Base-by-base conservation (phyloP, 352 stramenopile species). In the Phytophthora pistaciae region DNA sequence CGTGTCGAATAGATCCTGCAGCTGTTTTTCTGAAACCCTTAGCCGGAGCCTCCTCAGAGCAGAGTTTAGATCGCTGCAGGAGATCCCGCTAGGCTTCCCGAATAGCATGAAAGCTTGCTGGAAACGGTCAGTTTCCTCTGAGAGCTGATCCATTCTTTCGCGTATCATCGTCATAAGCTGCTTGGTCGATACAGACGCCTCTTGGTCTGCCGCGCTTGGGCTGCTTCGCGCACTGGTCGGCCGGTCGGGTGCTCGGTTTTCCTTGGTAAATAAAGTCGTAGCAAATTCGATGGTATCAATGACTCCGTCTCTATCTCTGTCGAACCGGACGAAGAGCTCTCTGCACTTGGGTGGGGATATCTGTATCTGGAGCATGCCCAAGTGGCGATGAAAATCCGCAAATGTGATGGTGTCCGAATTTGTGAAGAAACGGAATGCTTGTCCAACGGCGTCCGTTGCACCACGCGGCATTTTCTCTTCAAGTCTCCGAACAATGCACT, bases 91-190 rank as follows among this genome's bases (percentile, higher is more conserved):
- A 38, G 82, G 77, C 53, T 95, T 95, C 21, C 68, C 65, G 46
- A 95, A 94, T 16, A 95, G 83, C 57, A 81, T 85, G 29, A 91
- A 88, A 29, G 86, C 84, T 73, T 94, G 88, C 23, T 88, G 86
- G 23, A 95, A 93, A 8, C 80, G 83, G 44, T 93, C 88, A 5
- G 82, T 86, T 60, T 88, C 85, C 52, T 92, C 91, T 0, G 82
- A 88, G 3, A 84, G 80, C 31, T 91, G 83, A 21, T 92, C 83
- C 13, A 95, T 73, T 60, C 83, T 88, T 18, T 91, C 80, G 10
- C 84, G 75, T 61, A 95, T 62, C 46, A 72, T 79, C 1, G 77
- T 60, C 27, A 93, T 69, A 31, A 93, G 77, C 57, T 93, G 81
- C 29, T 88, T 79, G 16, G 84, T 89, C 20, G 84, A 78, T 7